A percentile compares a stretch with the other conserved stretches of the same genome.
These are phyloP conservation scores for Candida hispaniensis DNA, from an alignment of 805 yeast genomes.

Conservation along the genomic window DNA sequence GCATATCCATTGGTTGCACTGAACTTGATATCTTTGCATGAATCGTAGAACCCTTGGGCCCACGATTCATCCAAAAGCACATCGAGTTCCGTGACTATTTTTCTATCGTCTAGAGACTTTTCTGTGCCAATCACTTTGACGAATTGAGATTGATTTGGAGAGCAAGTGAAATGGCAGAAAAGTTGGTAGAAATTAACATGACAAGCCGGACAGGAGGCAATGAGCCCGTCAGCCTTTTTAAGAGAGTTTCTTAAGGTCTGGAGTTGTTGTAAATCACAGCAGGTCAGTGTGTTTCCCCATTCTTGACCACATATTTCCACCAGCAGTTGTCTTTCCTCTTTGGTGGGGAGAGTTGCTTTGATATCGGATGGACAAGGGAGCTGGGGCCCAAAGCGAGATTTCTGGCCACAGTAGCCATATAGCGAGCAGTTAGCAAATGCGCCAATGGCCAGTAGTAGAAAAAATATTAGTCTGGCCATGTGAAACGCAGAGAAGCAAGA, in stretches of 20 bases:
- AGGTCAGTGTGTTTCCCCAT: slow-evolving; percentile 45
- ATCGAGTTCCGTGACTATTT: slow-evolving; percentile 61
- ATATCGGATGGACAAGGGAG: slow-evolving; percentile 55
- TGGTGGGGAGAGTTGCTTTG: slow-evolving; percentile 40
- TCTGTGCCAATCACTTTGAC: slow-evolving; percentile 52
- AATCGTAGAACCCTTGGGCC: slow-evolving; percentile 61
- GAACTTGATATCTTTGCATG: slow-evolving; percentile 83
- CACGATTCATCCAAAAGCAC: slow-evolving; percentile 47
- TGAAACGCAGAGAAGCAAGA: too few relatives aligned
- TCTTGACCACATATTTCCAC: slow-evolving; percentile 61
- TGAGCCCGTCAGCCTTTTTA: slow-evolving; percentile 65
- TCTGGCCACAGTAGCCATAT: slow-evolving; percentile 57
- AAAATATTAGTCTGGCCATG: too few relatives aligned
- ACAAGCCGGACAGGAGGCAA: slow-evolving; percentile 93
- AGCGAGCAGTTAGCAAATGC: slow-evolving; percentile 26
- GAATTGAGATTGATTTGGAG: slow-evolving; percentile 69
- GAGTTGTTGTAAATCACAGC: slow-evolving; percentile 61
- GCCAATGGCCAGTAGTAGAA: too few relatives aligned
- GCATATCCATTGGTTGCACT: slow-evolving; percentile 93
- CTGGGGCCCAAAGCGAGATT: slow-evolving; percentile 61
- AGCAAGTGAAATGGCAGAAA: slow-evolving; percentile 80
- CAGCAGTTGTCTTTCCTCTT: slow-evolving; percentile 37
- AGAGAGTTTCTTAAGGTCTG: slow-evolving; percentile 44
- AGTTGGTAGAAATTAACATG: slow-evolving; percentile 69
- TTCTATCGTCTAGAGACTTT: slow-evolving; percentile 40